Percentiles rank a stretch among this genome's conserved stretches.
Conservation (phyloP, 768 basidiomycete species). For the Cystobasidium onofrii region DNA sequence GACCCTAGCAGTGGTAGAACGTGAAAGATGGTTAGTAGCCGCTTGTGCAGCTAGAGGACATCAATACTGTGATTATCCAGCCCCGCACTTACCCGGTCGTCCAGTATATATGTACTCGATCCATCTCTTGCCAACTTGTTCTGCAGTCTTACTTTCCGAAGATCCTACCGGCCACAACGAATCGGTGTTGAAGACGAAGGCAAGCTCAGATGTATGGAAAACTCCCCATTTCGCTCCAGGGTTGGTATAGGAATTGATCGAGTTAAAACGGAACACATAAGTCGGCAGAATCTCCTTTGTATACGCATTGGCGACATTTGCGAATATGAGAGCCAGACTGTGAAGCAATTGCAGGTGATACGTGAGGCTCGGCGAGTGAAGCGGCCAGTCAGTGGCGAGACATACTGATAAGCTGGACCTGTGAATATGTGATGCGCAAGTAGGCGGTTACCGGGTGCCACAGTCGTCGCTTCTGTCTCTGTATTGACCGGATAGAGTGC, state of each 20-base stretch:
- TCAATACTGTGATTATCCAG: too few species aligned
- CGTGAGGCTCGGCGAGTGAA: too few species aligned
- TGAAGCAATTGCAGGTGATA: too few species aligned
- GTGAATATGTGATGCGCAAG: background rate
- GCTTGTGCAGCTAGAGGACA: too few species aligned
- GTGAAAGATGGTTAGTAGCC: background rate
- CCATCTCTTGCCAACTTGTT: background rate
- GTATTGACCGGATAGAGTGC: too few species aligned
- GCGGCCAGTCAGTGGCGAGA: too few species aligned
- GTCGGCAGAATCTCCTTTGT: background rate
- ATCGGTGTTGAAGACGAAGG: background rate
- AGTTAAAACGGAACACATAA: background rate
- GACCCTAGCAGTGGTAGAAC: background rate
- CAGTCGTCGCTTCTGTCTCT: background rate
- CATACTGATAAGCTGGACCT: background rate
- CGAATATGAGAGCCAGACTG: background rate
- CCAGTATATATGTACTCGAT: background rate
- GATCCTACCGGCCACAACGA: background rate
- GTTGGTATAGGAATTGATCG: background rate
- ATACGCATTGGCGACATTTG: background rate
- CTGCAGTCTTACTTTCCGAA: background rate
- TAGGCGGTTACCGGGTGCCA: background rate
- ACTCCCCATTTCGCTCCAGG: background rate
- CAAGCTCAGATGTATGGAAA: background rate
- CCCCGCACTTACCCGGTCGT: background rate